Conservation (phyloP, 805 yeast genomes). For the Tetrapisispora iriomotensis region DNA sequence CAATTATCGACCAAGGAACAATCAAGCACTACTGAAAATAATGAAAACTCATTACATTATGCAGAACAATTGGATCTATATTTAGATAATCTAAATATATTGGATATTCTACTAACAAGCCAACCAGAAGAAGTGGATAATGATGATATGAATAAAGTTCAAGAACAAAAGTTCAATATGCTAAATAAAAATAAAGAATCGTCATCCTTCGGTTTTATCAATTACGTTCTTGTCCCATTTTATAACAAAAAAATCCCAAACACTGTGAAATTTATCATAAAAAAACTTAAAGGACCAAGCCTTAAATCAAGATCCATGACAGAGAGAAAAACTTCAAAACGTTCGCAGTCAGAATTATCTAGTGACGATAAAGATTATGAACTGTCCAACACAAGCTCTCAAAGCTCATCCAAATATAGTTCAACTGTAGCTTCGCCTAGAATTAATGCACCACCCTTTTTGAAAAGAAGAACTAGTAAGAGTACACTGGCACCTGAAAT, state of each 20-base stretch:
- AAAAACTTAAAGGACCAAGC: constrained; percentile 40
- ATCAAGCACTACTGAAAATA: too few relatives aligned
- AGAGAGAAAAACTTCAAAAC: constrained; percentile 3
- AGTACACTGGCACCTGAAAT: constrained; percentile 5
- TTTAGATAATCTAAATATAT: constrained; percentile 43
- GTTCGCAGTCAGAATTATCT: not conserved
- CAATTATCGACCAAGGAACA: not conserved
- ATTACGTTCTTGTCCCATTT: constrained; percentile 44
- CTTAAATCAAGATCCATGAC: constrained; percentile 20
- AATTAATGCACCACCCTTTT: constrained; percentile 1
- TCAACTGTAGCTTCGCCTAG: constrained; percentile 10
- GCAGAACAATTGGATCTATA: constrained; percentile 34
- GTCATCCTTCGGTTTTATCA: constrained; percentile 39
- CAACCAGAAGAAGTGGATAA: constrained; percentile 14
- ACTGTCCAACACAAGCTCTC: not conserved
- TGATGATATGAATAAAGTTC: constrained; percentile 6
- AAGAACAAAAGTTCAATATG: constrained; percentile 19
- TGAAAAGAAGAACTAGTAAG: not conserved
- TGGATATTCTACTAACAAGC: constrained; percentile 39
- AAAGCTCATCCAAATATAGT: constrained; percentile 6
- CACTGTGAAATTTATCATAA: constrained; percentile 36
- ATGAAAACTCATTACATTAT: constrained; percentile 9
- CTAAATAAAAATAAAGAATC: constrained; percentile 28
- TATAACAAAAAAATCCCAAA: constrained; percentile 40
- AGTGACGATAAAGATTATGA: not conserved